Evolutionary conservation across 441 rosid species (phyloP).

Genomic region (Geranium incanum): DNA sequence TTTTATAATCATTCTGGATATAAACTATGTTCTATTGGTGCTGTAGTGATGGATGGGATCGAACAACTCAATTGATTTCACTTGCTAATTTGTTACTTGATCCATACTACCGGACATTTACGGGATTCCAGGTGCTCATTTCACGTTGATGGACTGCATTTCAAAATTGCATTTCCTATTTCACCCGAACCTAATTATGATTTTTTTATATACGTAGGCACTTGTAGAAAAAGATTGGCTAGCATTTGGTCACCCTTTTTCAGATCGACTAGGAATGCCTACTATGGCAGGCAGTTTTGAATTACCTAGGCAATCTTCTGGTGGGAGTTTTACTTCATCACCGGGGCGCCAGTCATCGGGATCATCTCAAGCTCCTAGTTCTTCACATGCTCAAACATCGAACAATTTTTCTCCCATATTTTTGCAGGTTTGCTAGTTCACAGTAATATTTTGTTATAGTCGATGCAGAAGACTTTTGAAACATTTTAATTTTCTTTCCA

Average conservation of each 20-base stretch:
- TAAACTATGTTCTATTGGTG: slow-evolving; percentile 17
- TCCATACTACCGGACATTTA: slow-evolving; percentile 90
- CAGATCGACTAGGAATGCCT: slow-evolving; percentile 93
- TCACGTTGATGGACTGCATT: not conserved
- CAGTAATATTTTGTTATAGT: not conserved
- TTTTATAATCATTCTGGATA: not conserved
- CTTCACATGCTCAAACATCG: slow-evolving; percentile 58
- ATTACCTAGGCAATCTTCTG: slow-evolving; percentile 66
- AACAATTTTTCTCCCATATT: slow-evolving; percentile 91
- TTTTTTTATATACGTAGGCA: slow-evolving; percentile 37
- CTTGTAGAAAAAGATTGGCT: slow-evolving; percentile 97
- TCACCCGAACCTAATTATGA: not conserved
- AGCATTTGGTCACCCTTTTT: slow-evolving; percentile 97
- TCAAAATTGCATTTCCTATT: not conserved
- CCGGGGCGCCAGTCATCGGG: slow-evolving; percentile 66
- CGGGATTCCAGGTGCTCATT: slow-evolving; percentile 83
- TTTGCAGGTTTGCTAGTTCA: slow-evolving; percentile 56
- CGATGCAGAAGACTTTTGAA: not conserved
- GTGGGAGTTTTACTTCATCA: slow-evolving; percentile 65
- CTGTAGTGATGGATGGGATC: slow-evolving; percentile 98
- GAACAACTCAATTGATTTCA: slow-evolving; percentile 94
- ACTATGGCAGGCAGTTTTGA: slow-evolving; percentile 56
- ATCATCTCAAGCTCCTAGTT: slow-evolving; percentile 65
- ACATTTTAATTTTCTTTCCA: not conserved
- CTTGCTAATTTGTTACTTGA: slow-evolving; percentile 90